phyloP scores from a whole-genome alignment of 176 grass and related monocot genomes.

The Tuctoria greenei region DNA sequence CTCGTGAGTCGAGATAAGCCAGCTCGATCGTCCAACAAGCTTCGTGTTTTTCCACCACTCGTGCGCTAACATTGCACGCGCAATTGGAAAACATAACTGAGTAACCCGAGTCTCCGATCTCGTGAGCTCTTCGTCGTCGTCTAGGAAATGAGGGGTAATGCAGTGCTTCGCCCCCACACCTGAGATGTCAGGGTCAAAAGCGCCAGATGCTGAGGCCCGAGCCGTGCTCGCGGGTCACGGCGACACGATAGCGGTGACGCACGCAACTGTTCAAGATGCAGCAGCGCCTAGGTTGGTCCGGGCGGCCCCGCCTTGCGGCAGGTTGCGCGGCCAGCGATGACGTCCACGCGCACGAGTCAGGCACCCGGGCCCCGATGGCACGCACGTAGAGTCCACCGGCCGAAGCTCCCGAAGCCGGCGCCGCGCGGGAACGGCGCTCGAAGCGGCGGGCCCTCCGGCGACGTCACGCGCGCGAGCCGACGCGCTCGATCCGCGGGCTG shows the following conservation, averaged over 20 bases:
- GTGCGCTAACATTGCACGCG: background rate
- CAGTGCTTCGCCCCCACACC: background rate
- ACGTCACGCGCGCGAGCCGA: background rate
- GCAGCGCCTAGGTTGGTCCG: background rate
- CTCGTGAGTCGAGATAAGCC: background rate
- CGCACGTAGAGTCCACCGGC: no score
- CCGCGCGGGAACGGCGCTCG: conserved; percentile 13
- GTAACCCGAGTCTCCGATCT: no score
- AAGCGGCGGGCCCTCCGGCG: background rate
- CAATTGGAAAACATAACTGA: background rate
- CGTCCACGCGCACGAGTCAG: background rate
- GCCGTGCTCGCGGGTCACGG: background rate
- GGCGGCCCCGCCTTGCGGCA: background rate
- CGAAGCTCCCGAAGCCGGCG: no score
- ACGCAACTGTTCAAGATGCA: background rate
- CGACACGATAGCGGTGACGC: background rate
- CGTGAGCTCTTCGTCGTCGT: background rate
- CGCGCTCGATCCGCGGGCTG: background rate
- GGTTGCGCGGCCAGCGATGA: background rate
- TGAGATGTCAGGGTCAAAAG: background rate
- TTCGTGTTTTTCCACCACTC: background rate
- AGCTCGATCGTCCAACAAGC: background rate
- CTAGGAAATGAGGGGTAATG: background rate
- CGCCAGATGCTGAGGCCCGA: background rate
- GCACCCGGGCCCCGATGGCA: background rate